Evolutionary conservation across 2,329 filamentous ascomycete species (phyloP).

Genomic region (Emmonsia crescens): DNA sequence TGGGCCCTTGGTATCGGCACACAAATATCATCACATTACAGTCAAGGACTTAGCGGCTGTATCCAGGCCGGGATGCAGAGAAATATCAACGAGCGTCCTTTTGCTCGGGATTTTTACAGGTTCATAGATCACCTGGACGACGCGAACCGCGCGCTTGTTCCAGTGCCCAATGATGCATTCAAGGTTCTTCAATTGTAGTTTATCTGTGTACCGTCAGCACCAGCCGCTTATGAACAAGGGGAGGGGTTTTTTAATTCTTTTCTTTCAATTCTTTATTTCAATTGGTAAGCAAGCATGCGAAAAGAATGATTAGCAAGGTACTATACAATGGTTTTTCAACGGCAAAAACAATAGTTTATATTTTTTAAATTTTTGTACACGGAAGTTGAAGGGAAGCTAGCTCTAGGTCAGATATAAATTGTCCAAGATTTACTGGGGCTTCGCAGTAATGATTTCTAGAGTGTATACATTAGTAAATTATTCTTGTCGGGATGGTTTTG

Average conservation of each 20-base stretch:
- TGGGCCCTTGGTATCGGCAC: neutral
- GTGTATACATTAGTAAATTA: constrained; percentile 11
- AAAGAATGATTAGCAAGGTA: neutral
- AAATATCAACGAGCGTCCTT: neutral
- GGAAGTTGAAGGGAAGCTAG: constrained; percentile 5
- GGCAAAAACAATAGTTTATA: constrained; percentile 6
- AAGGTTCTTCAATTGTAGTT: neutral
- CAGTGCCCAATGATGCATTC: neutral
- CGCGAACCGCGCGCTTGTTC: neutral
- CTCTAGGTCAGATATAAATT: constrained; percentile 2
- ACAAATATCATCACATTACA: neutral
- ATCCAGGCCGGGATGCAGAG: neutral
- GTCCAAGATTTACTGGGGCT: constrained; percentile 12
- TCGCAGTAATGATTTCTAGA: constrained; percentile 13
- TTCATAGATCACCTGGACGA: neutral
- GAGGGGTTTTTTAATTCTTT: neutral
- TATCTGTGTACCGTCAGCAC: neutral
- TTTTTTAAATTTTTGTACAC: constrained; percentile 11
- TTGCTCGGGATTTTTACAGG: neutral
- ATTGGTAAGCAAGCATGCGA: neutral
- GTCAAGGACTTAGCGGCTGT: neutral
- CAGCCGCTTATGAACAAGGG: neutral
- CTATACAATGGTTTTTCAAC: neutral
- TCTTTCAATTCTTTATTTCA: neutral
- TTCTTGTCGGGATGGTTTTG: neutral